Base-by-base conservation (phyloP, 331 rosid genomes). In the Telfairia occidentalis region DNA sequence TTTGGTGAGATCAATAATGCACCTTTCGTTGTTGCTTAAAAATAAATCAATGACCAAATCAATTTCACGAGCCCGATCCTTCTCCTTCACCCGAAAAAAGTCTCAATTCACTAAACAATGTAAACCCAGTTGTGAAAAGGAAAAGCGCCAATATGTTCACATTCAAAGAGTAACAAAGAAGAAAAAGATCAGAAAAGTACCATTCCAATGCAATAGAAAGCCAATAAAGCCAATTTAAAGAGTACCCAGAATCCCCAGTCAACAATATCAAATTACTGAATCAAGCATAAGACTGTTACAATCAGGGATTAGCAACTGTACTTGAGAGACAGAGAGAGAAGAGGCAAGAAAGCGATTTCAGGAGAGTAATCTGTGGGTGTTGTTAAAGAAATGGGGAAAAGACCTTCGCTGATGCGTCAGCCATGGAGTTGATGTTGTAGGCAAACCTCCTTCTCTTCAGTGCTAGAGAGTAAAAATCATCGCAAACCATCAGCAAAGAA, bases 331-430 rank as follows among this genome's bases (percentile, higher is more conserved):
- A 70, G n/a, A 12, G 18, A 65, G 54, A 49, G 24, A 21, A 16
- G 34, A 38, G 32, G 24, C 38, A 74, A 32, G 18, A 58, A 54
- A 15, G 5, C 6, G 34, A 9, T 19, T 21, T 53, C 5, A 23
- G 60, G 23, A 34, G 34, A 4, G 46, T 6, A 59, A 63, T 37
- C n/a, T 18, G 26, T 34, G 71, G 70, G 45, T 32, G 19, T 32
- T 18, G 70, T 32, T 34, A 35, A 52, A 57, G 37, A 43, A 58
- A 7, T 8, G 49, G n/a, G 40, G 15, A 23, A 26, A 60, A 37
- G n/a, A 89, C 97, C 96, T 89, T 82, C 7, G 87, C 87, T 26
- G 73, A 81, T 77, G 85, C 83, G 42, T 84, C 75, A 73, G 85
- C 88, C 88, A 86, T 83, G 77, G 80, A 82, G 85, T 78, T 80